Conservation (phyloP, 2,329 filamentous ascomycete genomes). For the Clonostachys rosea region DNA sequence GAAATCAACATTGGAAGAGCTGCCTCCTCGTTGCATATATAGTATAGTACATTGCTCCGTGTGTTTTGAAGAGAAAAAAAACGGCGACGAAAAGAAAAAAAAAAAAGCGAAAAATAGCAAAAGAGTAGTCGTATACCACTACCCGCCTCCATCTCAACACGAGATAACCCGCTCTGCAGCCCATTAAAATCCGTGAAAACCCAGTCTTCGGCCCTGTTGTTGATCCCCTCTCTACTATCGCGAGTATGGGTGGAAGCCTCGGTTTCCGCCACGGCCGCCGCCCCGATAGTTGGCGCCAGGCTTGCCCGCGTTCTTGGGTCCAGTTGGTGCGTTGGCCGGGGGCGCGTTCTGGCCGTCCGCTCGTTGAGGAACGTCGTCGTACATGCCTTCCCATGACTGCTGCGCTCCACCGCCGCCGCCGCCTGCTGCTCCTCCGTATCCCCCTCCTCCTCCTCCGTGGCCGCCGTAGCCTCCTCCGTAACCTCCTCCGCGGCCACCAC, state of each 20-base stretch:
- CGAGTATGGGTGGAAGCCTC: conserved; percentile 77
- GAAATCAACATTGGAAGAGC: too few species aligned
- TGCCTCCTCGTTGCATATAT: too few species aligned
- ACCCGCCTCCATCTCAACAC: too few species aligned
- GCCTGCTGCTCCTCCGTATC: conserved; percentile 20
- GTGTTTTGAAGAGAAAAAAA: too few species aligned
- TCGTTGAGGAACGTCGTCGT: conserved; percentile 88
- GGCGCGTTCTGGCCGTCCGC: conserved; percentile 51
- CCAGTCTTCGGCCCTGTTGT: too few species aligned
- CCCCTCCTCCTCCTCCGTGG: conserved; percentile 23
- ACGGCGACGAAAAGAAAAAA: too few species aligned
- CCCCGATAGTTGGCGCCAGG: conserved; percentile 92
- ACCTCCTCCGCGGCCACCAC: conserved; percentile 21
- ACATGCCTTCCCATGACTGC: conserved; percentile 97
- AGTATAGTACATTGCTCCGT: too few species aligned
- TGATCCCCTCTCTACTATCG: conserved; percentile 11
- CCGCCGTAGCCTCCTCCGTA: conserved; percentile 15
- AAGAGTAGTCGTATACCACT: too few species aligned
- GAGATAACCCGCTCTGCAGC: too few species aligned
- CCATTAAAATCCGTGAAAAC: too few species aligned
- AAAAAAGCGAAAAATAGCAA: too few species aligned
- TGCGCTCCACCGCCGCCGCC: conserved; percentile 35
- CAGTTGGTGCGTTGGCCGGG: conserved; percentile 71
- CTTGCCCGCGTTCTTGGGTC: conserved; percentile 90
- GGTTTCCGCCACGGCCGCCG: conserved; percentile 70